Base-by-base conservation (phyloP, 2,329 filamentous ascomycete genomes). In the Emericellopsis atlantica region DNA sequence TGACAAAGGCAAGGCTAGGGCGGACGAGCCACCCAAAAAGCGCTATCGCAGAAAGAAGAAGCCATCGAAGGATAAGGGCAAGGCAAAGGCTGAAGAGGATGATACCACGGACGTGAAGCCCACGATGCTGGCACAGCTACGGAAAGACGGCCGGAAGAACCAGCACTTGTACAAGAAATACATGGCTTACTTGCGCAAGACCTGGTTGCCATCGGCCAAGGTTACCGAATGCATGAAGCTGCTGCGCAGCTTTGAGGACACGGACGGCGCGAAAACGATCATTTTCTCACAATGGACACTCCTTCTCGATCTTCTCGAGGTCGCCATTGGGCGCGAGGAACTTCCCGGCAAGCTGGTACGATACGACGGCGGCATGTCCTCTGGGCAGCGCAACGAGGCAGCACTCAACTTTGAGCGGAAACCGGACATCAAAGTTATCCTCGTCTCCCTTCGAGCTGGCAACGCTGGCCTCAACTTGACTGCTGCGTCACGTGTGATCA, bases 381-480 rank as follows among this genome's bases (percentile, higher is more conserved):
- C 81, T 1, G 58, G 66, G 1, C 62, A 74, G 39, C 83, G 89
- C 21, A 86, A 92, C 53, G 62, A 66, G 7, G 78, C 84, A 0
- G 78, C 92, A 36, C 60, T 70, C 10, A 66, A 71, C 0, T 75
- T 95, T 42, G 78, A 82, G 37, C 66, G 69, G 4, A 74, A 87
- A 40, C 68, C 76, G 0, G 56, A 73, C 2, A 81, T 75, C 48
- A 81, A 75, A 1, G 76, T 95, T 48, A 74, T 95, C 66, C 79
- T 95, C 2, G 87, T 88, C 2, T 89, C 83, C 50, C 66, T 95
- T 35, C 76, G 77, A 11, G 88, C 92, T 4, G 90, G 85, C 57
- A 84, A 82, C 44, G 79, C 88, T 0, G 89, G 89, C 2, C 72
- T 95, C 36, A 95, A 95, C 53, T 70, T 95, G 18, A 85, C 83